Conservation (phyloP, 2,329 filamentous ascomycete genomes). For the Cercospora sp. region DNA sequence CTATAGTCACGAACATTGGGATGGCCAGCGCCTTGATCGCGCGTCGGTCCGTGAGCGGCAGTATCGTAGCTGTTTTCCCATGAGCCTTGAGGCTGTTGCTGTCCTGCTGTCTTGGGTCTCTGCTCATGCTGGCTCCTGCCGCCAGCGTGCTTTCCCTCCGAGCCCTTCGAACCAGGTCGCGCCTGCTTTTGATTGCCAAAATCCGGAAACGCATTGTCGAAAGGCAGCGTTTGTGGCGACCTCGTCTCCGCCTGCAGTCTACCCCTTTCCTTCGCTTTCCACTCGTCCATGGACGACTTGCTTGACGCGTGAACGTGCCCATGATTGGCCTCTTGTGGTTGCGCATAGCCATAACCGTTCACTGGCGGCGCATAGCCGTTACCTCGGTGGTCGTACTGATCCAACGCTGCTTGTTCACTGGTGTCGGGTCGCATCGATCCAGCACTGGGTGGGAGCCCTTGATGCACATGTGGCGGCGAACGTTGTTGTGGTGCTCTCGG, state of each 20-base stretch:
- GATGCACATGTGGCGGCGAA: conserved; percentile 12
- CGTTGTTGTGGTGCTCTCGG: conserved; percentile 26
- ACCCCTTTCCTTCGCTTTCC: conserved; percentile 38
- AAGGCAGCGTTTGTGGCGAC: conserved; percentile 35
- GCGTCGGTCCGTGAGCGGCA: not conserved
- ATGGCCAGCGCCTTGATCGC: not conserved
- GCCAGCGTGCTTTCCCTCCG: conserved; percentile 24
- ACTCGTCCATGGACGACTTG: conserved; percentile 38
- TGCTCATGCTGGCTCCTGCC: conserved; percentile 28
- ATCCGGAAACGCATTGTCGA: conserved; percentile 52
- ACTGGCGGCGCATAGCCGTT: not conserved
- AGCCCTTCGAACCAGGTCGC: conserved; percentile 23
- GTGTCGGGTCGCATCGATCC: conserved; percentile 9
- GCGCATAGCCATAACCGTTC: conserved; percentile 1
- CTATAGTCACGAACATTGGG: not conserved
- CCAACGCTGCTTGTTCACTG: conserved; percentile 6
- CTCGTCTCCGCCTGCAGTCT: conserved; percentile 33
- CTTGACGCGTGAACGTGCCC: conserved; percentile 8
- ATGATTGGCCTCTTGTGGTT: not conserved
- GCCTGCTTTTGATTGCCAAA: conserved; percentile 42
- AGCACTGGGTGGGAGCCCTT: conserved; percentile 17
- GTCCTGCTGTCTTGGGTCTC: conserved; percentile 15
- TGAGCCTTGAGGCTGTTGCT: conserved; percentile 14
- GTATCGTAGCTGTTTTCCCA: conserved; percentile 20
- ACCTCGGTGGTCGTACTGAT: conserved; percentile 8